These are phyloP conservation scores for Pyricularia sp. DNA, from an alignment of 2,329 filamentous ascomycete genomes.

Conservation along the genomic window DNA sequence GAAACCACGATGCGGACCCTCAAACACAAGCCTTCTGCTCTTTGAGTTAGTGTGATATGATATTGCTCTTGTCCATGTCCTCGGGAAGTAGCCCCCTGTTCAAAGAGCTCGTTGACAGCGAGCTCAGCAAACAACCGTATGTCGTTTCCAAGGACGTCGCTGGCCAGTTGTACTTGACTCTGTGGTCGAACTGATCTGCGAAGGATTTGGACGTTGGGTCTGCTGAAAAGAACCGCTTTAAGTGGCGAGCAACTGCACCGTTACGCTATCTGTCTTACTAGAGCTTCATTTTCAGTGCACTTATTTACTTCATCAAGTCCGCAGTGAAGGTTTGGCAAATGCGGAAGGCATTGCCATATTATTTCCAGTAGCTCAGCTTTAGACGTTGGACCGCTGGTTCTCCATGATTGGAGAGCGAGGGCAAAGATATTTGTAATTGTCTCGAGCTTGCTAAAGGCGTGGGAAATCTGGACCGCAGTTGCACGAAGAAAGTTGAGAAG, in stretches of 20 bases:
- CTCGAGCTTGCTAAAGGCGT: too few species aligned
- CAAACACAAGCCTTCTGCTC: not conserved
- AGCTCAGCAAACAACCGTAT: not conserved
- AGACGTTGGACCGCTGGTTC: not conserved
- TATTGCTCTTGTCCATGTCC: not conserved
- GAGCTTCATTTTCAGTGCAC: not conserved
- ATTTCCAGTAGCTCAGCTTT: not conserved
- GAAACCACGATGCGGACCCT: not conserved
- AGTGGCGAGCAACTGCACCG: not conserved
- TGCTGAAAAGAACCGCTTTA: not conserved
- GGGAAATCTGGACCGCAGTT: too few species aligned
- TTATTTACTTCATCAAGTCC: not conserved
- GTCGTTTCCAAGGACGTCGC: not conserved
- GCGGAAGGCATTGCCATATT: not conserved
- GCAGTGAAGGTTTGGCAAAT: not conserved
- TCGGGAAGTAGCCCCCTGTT: not conserved
- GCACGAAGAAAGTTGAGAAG: too few species aligned
- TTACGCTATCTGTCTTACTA: not conserved
- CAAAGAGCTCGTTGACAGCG: not conserved
- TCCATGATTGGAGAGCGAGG: not conserved
- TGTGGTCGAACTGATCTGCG: not conserved
- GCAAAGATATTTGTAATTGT: not conserved
- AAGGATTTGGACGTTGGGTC: not conserved
- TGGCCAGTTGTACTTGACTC: not conserved
- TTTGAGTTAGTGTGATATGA: not conserved